Evolutionary conservation across 2,329 filamentous ascomycete species (phyloP).

Genomic region (Nakataea oryzae): DNA sequence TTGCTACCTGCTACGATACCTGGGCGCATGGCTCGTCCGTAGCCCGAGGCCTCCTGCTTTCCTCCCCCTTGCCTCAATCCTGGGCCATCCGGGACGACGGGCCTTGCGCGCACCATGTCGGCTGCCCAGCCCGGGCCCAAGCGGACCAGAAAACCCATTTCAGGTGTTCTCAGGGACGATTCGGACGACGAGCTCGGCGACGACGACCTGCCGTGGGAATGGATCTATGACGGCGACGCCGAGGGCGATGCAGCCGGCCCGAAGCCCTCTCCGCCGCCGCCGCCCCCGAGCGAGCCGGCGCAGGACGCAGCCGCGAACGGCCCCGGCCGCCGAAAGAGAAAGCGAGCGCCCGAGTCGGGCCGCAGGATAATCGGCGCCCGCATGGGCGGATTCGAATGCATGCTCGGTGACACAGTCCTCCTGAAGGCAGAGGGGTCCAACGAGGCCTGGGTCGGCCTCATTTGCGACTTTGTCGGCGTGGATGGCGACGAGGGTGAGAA

Average conservation of each 20-base stretch:
- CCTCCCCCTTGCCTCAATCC: not conserved
- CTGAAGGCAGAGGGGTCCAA: slow-evolving; percentile 79
- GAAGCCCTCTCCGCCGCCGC: not conserved
- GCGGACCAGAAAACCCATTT: slow-evolving; percentile 12
- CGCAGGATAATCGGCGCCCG: slow-evolving; percentile 65
- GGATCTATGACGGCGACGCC: slow-evolving; percentile 51
- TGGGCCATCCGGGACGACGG: not conserved
- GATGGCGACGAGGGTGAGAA: slow-evolving; percentile 61
- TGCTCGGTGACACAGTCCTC: slow-evolving; percentile 72
- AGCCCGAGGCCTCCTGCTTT: not conserved
- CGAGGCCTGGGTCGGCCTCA: slow-evolving; percentile 86
- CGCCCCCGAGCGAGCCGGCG: not conserved
- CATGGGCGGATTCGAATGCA: slow-evolving; percentile 73
- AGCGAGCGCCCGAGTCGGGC: slow-evolving; percentile 15
- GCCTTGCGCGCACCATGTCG: not conserved
- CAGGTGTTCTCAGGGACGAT: slow-evolving; percentile 62
- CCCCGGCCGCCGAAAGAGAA: slow-evolving; percentile 21
- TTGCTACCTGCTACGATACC: not conserved
- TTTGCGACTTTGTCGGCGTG: slow-evolving; percentile 69
- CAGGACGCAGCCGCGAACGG: not conserved
- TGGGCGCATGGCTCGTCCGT: not conserved
- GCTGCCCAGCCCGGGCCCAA: not conserved
- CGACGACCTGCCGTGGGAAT: slow-evolving; percentile 67
- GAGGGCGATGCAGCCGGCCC: slow-evolving; percentile 7
- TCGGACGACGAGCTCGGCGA: slow-evolving; percentile 79